A percentile compares a stretch with the other conserved stretches of the same genome.
phyloP scores from a whole-genome alignment of 2,329 filamentous ascomycete genomes.

The Aspergillus quadrilineatus region DNA sequence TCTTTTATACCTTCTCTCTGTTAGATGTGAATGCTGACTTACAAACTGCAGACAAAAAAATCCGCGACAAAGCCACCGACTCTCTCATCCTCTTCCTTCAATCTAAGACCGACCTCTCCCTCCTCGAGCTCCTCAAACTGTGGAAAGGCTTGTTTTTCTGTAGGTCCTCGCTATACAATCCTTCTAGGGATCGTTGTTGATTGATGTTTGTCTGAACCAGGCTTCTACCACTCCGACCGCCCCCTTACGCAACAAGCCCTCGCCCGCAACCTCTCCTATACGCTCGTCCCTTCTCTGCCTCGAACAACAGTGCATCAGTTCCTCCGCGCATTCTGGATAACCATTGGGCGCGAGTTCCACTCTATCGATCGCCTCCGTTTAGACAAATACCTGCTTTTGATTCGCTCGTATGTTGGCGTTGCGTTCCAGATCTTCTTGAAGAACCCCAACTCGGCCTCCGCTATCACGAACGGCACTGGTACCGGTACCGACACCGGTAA shows the following conservation, averaged over 20 bases:
- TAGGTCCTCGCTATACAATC: slow-evolving; percentile 31
- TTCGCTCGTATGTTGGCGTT: slow-evolving; percentile 74
- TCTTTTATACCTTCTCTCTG: background rate
- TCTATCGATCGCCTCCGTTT: slow-evolving; percentile 72
- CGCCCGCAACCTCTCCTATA: slow-evolving; percentile 69
- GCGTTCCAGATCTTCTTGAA: slow-evolving; percentile 55
- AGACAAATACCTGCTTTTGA: slow-evolving; percentile 89
- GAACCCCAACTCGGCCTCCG: slow-evolving; percentile 9
- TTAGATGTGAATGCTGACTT: slow-evolving; percentile 11
- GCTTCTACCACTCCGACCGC: slow-evolving; percentile 90
- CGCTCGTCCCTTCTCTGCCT: slow-evolving; percentile 63
- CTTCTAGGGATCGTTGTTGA: background rate
- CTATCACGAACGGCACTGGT: slow-evolving; percentile 1
- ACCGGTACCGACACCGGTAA: slow-evolving; percentile 16
- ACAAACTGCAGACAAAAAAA: slow-evolving; percentile 64
- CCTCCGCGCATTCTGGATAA: slow-evolving; percentile 69
- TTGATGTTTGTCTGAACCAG: slow-evolving; percentile 33
- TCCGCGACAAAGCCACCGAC: slow-evolving; percentile 72
- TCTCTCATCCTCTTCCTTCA: slow-evolving; percentile 77
- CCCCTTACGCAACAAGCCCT: slow-evolving; percentile 83
- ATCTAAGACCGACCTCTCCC: slow-evolving; percentile 59
- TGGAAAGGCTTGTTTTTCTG: slow-evolving; percentile 94
- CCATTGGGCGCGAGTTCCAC: slow-evolving; percentile 67
- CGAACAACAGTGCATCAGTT: slow-evolving; percentile 46
- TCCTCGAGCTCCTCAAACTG: slow-evolving; percentile 76